These are phyloP conservation scores for Lactifluus pinguis DNA, from an alignment of 768 basidiomycete genomes.

Conservation along the genomic window DNA sequence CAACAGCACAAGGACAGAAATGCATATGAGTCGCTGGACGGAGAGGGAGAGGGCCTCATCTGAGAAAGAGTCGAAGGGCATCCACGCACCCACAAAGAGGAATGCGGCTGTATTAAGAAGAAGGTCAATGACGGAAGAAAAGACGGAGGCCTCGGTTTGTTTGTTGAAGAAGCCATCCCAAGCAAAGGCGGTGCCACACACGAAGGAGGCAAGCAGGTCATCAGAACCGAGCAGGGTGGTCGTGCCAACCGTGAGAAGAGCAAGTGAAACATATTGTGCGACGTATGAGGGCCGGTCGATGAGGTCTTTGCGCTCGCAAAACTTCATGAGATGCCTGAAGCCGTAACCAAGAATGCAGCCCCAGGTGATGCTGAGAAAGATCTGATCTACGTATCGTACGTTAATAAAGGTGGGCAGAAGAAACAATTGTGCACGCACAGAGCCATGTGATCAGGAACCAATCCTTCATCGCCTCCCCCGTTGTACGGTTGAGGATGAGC, in stretches of 20 bases:
- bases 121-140: constrained; percentile 92
- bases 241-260: constrained; percentile 76
- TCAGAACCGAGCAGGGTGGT: constrained; percentile 83
- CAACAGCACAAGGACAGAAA: constrained; percentile 74
- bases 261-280: constrained; percentile 82
- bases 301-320: constrained; percentile 75
- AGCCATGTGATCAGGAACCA: constrained; percentile 88
- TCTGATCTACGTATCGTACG: constrained; percentile 49
- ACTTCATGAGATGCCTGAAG: constrained; percentile 89
- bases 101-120: constrained; percentile 95
- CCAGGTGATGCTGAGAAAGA: constrained; percentile 64
- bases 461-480: constrained; percentile 60
- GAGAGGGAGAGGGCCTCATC: constrained; percentile 57
- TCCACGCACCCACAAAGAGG: constrained; percentile 95
- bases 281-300: constrained; percentile 94
- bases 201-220: constrained; percentile 90
- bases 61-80: constrained; percentile 80
- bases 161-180: constrained; percentile 94
- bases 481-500: constrained; percentile 58
- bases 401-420: neutral
- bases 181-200: constrained; percentile 91
- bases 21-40: constrained; percentile 77
- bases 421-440: constrained; percentile 39
- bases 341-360: constrained; percentile 66
- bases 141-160: constrained; percentile 90